These are phyloP conservation scores for Effrenium voratum DNA, from an alignment of 73 alveolate species.

Conservation along the genomic window DNA sequence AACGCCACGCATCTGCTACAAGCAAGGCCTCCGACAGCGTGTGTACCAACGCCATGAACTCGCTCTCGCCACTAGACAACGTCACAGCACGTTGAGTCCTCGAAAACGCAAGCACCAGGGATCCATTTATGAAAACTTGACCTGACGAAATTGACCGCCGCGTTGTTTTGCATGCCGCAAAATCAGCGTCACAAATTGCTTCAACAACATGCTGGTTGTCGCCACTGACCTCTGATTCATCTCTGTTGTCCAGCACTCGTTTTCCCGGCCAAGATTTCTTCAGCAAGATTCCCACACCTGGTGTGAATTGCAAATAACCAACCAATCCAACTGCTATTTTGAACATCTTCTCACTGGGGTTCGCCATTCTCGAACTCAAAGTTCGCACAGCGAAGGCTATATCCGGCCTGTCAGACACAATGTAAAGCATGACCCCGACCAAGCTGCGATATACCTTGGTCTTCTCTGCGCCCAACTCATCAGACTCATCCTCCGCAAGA, in stretches of 20 bases:
- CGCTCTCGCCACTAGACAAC: neutral
- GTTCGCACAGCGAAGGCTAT: neutral
- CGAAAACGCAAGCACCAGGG: neutral
- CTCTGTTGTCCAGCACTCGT: neutral
- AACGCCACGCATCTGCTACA: neutral
- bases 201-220: neutral
- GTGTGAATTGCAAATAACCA: neutral
- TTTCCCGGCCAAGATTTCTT: neutral
- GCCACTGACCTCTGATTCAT: neutral
- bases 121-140: neutral
- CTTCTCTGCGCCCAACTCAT: neutral
- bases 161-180: neutral
- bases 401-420: neutral
- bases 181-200: neutral
- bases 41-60: neutral
- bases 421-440: neutral
- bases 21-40: neutral
- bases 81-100: neutral
- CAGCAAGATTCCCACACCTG: neutral
- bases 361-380: neutral
- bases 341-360: neutral
- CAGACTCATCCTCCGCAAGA: neutral
- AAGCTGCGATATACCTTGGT: too few relatives aligned
- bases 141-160: neutral
- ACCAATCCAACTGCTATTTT: neutral